Conservation (phyloP, 495 filamentous ascomycete genomes). For the Talaromyces nanjingensis region DNA sequence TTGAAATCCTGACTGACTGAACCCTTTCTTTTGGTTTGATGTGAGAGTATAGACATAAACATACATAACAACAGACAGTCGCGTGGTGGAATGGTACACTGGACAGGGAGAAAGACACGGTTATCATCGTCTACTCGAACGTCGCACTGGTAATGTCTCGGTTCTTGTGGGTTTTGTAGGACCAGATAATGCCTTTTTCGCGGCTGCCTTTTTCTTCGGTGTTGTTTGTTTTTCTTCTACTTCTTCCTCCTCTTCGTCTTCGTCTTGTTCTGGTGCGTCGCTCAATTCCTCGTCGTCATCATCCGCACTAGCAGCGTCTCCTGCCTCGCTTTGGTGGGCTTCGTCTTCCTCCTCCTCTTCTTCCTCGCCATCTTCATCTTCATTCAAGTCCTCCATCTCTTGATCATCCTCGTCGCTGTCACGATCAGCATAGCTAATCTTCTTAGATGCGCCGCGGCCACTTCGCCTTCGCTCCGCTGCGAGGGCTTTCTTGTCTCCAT, state of each 20-base stretch:
- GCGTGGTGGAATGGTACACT: neutral
- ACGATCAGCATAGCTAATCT: constrained; percentile 48
- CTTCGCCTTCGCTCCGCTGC: constrained; percentile 33
- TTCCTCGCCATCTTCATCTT: constrained; percentile 17
- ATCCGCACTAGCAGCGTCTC: constrained; percentile 16
- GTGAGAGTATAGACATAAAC: neutral
- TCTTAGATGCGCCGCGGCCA: constrained; percentile 25
- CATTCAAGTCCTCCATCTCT: constrained; percentile 41
- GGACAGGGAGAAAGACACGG: neutral
- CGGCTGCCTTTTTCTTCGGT: constrained; percentile 12
- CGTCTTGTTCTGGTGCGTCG: constrained; percentile 14
- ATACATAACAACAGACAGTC: neutral
- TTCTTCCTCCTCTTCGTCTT: constrained; percentile 9
- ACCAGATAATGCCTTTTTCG: constrained; percentile 13
- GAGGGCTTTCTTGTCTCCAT: constrained; percentile 13
- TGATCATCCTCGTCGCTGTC: constrained; percentile 53
- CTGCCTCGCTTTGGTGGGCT: constrained; percentile 19
- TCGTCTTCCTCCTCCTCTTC: constrained; percentile 21
- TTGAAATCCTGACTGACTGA: constrained; percentile 1
- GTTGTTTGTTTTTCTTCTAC: constrained; percentile 13
- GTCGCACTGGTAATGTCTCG: constrained; percentile 27
- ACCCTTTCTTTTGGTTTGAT: neutral
- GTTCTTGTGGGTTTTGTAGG: constrained; percentile 13
- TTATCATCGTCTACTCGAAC: constrained; percentile 33
- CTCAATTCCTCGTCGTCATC: constrained; percentile 18